Base-by-base conservation (phyloP, 2,329 filamentous ascomycete species). In the Neoarthrinium moseri region DNA sequence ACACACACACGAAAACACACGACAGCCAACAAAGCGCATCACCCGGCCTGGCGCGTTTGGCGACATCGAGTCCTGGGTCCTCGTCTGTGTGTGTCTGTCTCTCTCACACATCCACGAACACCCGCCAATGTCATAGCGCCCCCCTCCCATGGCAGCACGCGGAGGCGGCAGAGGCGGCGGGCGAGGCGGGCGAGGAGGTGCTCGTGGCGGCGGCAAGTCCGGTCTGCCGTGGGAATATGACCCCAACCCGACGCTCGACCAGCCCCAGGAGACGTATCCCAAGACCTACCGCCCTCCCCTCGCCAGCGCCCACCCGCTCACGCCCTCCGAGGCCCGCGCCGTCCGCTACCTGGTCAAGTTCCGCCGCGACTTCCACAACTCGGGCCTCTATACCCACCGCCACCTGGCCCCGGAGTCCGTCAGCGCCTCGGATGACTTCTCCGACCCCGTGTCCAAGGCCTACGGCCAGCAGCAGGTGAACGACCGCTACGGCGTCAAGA, bases 381-480 rank as follows among this genome's bases (percentile, higher is more conserved):
- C 73, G 1, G 70, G 77, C 1, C 69, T 83, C 26, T 82, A 82
- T 63, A 83, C 79, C 6, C 76, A 79, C 46, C 73, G 72, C 37
- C 75, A 76, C 51, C 49, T 65, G 20, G 56, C 43, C n/a, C 45
- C 29, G 27, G 46, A 51, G 18, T 32, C 47, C 38, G n/a, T 33
- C n/a, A 29, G 32, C 20, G 37, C 33, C 18, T 47, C 51, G 10
- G 69, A 69, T 18, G 59, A 63, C 20, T 55, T 62, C 12, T 58
- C 63, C 43, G 72, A 74, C 24, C 67, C 71, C 5, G 63, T 67
- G 5, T 67, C 64, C 57, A 59, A 66, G 39, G 58, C 63, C 12
- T 82, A 83, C 63, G 77, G 77, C 53, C 78, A 80, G 56, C 70
- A 75, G n/a, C 79, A 83, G 63, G 65, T 75, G 58, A 82, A 82